Base-by-base conservation (phyloP, 192 early-diverging fungal genomes). In the Coemansia pectinata region DNA sequence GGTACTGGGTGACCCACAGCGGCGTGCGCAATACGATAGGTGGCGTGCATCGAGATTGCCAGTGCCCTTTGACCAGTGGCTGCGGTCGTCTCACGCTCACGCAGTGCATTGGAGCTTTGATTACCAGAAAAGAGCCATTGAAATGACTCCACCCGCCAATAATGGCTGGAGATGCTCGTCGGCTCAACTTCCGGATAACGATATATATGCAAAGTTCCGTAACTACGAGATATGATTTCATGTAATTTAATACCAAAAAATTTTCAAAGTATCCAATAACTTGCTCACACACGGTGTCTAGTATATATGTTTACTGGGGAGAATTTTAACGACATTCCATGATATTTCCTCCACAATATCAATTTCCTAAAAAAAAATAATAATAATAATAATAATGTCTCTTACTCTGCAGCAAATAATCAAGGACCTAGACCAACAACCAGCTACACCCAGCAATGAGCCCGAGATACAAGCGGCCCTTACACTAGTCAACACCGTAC, bases 401-500 rank as follows among this genome's bases (percentile, higher is more conserved):
- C 63, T 76, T n/a, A 50, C 65, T 39, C 25, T 77, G 0, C 45
- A 44, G 29, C 69, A 77, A 31, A 71, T 77, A 38, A 15, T 65
- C 10, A 21, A 65, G 21, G 75, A 77, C 14, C 39, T 73, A 19
- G 45, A 52, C 25, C 10, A 23, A 23, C 23, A 38, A 5, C 57
- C 41, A 45, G 10, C 67, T 21, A 19, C 12, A 7, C 52, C 50
- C 6, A 7, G 6, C 4, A 1, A 33, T n/a, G 50, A 68, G 9
- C 8, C 15, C 44, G 40, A 47, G 38, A 47, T 31, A 0, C 19
- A 21, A 21, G 47, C 19, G 1, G 47, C 29, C 15, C 55, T 12
- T 15, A 4, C 9, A 3, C 88, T 90, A 21, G 85, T 88, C 17
- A 65, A 71, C 42, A 79, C 69, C 21, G 89, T 87, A 25, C 86